phyloP scores from a whole-genome alignment of 257 asterid species.

The Salvia miltiorrhiza region DNA sequence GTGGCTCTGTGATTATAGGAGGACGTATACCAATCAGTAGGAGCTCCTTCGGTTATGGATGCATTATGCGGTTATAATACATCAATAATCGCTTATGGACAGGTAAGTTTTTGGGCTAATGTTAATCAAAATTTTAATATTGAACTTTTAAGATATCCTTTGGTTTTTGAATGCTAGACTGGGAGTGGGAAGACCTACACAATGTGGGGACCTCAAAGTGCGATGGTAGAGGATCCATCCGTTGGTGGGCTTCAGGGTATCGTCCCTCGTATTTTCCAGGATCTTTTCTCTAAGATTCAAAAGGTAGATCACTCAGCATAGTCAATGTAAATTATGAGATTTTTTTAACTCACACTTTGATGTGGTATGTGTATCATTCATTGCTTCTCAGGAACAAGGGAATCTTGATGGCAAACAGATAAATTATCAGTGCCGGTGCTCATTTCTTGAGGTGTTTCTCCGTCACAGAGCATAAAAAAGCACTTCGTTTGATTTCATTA shows the following conservation, averaged over 20 bases:
- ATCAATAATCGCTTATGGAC: conserved; percentile 89
- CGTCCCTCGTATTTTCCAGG: conserved; percentile 84
- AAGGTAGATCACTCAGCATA: conserved; percentile 41
- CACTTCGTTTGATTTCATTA: neutral
- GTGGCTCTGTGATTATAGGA: conserved; percentile 43
- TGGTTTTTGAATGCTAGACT: conserved; percentile 48
- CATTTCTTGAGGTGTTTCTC: conserved; percentile 81
- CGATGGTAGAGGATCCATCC: conserved; percentile 76
- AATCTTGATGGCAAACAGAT: conserved; percentile 59
- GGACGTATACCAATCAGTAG: conserved; percentile 66
- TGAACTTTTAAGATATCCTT: conserved; percentile 1
- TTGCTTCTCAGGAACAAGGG: conserved; percentile 63
- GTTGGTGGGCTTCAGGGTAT: conserved; percentile 70
- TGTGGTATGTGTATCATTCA: neutral
- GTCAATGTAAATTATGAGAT: neutral
- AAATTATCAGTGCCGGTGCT: conserved; percentile 92
- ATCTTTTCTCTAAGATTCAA: conserved; percentile 72
- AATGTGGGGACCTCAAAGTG: conserved; percentile 97
- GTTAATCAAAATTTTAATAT: neutral
- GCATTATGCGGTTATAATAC: conserved; percentile 91
- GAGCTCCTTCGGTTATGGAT: conserved; percentile 79
- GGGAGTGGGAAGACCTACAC: conserved; percentile 96
- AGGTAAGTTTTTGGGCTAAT: conserved; percentile 41
- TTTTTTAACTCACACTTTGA: neutral
- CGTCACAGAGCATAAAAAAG: neutral